Base-by-base conservation (phyloP, 1,284 basidiomycete species). In the Trametes pubescens region DNA sequence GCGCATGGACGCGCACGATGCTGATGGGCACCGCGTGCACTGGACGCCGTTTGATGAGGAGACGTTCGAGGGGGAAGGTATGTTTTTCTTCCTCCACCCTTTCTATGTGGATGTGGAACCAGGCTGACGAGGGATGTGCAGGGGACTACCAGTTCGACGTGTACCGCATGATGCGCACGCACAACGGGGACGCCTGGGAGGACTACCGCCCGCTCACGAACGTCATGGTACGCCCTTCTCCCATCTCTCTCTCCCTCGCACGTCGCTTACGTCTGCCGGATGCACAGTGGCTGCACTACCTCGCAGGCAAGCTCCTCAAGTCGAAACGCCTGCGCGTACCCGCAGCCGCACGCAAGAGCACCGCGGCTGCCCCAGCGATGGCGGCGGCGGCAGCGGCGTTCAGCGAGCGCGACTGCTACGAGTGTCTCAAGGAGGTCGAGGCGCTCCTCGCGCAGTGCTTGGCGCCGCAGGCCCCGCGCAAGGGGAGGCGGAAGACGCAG, bases 91-190 rank as follows among this genome's bases (percentile, higher is more conserved):
- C n/a, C n/a, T n/a, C n/a, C n/a, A n/a, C n/a, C n/a, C n/a, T n/a
- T n/a, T n/a, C n/a, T n/a, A n/a, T n/a, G n/a, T n/a, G n/a, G n/a
- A n/a, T n/a, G n/a, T n/a, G n/a, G n/a, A n/a, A n/a, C n/a, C n/a
- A n/a, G n/a, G n/a, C n/a, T n/a, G n/a, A n/a, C n/a, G n/a, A n/a
- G n/a, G n/a, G n/a, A n/a, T n/a, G n/a, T n/a, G n/a, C n/a, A n/a
- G n/a, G 96, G 7, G 94, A 97, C 74, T 90, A 93, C 70, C 97
- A 99, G 75, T 99, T 96, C 77, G 95, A 98, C 71, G 83, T 98
- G 1, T 99, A 99, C 75, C 88, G 97, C 44, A 86, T 91, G 76
- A 98, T 98, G 94, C 84, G 83, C 43, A 77, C 78, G 26, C 79
- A 88, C 62, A 87, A 85, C 48, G 77, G 83, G 2, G 79, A 80